phyloP scores from a whole-genome alignment of 257 asterid species.

The Rubia yunnanensis region DNA sequence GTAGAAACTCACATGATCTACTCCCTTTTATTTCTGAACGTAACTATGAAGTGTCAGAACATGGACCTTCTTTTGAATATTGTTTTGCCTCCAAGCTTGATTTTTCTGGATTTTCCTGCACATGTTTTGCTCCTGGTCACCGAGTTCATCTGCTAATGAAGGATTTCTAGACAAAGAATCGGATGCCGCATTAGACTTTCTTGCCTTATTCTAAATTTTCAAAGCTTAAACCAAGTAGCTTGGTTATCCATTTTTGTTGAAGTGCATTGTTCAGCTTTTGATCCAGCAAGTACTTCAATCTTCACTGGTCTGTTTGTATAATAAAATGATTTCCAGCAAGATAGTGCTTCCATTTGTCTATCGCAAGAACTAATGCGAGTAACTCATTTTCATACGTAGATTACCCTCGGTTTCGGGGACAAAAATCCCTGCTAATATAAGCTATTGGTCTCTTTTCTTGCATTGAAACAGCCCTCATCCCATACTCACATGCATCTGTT shows the following conservation, averaged over 20 bases:
- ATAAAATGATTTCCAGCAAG: not conserved
- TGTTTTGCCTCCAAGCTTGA: no score
- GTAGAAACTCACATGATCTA: no score
- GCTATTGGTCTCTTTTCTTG: not conserved
- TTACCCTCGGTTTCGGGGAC: not conserved
- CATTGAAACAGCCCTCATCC: not conserved
- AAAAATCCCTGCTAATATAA: not conserved
- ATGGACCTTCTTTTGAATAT: no score
- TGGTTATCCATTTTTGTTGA: not conserved
- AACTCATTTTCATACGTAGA: not conserved
- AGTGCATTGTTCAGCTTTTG: not conserved
- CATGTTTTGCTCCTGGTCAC: not conserved
- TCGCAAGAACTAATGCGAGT: not conserved
- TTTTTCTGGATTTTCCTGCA: no score
- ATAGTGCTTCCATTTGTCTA: not conserved
- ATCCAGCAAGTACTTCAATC: not conserved
- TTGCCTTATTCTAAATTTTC: not conserved
- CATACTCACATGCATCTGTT: not conserved
- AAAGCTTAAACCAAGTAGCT: not conserved
- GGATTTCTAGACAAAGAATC: not conserved
- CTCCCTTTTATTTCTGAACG: no score
- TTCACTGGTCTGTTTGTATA: not conserved
- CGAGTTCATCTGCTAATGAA: not conserved
- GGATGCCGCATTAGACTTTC: accelerated
- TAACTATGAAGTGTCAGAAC: no score